These are phyloP conservation scores for Boletus reticuloceps DNA, from an alignment of 768 basidiomycete genomes.

Conservation along the genomic window DNA sequence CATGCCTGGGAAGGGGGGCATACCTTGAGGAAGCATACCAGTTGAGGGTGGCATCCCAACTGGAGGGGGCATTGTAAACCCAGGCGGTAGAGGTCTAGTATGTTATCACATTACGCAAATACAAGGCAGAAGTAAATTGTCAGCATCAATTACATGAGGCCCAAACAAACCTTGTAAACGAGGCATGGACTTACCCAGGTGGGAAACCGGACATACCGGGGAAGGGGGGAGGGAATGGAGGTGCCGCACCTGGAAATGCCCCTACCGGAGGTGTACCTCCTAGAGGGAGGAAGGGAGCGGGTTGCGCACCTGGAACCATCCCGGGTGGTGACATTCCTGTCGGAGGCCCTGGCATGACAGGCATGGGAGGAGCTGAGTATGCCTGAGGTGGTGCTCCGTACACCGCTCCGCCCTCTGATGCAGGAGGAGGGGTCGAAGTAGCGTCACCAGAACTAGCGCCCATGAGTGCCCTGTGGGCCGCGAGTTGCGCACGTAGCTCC, in stretches of 20 bases:
- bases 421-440: constrained; percentile 30
- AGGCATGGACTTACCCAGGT: constrained; percentile 46
- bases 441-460: constrained; percentile 46
- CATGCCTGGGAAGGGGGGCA: constrained; percentile 38
- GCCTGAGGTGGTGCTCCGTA: constrained; percentile 75
- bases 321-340: constrained; percentile 37
- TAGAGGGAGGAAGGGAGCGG: constrained; percentile 37
- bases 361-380: constrained; percentile 48
- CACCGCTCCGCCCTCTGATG: constrained; percentile 47
- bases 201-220: constrained; percentile 51
- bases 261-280: constrained; percentile 38
- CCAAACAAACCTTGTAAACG: constrained; percentile 11
- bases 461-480: constrained; percentile 92
- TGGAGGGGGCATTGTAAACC: constrained; percentile 49
- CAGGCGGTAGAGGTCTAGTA: constrained; percentile 49
- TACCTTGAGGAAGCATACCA: constrained; percentile 37
- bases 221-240: constrained; percentile 39
- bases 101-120: constrained; percentile 9
- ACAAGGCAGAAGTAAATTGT: constrained; percentile 11
- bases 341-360: constrained; percentile 25
- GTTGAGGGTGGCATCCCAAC: constrained; percentile 34
- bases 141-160: constrained; percentile 18
- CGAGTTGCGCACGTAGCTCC: constrained; percentile 80
- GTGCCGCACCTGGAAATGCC: constrained; percentile 37
- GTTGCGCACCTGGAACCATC: constrained; percentile 44